A percentile compares a stretch with the other conserved stretches of the same genome.
Conservation (phyloP, 2,329 filamentous ascomycete genomes). For the Whalleya microplaca region DNA sequence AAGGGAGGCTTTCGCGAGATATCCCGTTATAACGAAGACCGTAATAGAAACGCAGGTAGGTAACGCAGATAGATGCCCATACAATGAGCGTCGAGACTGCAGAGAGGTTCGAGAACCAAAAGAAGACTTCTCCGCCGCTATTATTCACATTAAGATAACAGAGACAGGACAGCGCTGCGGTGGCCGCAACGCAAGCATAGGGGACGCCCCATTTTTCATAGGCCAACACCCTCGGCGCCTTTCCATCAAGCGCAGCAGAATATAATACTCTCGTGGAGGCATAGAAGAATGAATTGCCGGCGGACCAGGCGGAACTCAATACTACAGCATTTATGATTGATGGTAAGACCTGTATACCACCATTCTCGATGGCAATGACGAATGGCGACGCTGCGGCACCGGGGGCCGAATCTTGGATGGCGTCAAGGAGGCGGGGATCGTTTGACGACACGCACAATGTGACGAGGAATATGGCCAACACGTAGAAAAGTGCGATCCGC, state of each 20-base stretch:
- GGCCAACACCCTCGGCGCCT: constrained; percentile 54
- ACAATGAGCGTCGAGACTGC: constrained; percentile 73
- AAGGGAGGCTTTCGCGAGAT: constrained; percentile 65
- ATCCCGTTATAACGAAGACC: constrained; percentile 68
- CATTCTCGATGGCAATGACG: constrained; percentile 66
- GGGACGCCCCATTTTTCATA: constrained; percentile 64
- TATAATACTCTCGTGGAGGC: constrained; percentile 38
- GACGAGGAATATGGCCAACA: constrained; percentile 61
- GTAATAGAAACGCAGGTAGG: constrained; percentile 71
- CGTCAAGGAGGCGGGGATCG: constrained; percentile 38
- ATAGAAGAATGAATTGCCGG: constrained; percentile 40
- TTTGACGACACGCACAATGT: constrained; percentile 40
- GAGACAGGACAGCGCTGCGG: constrained; percentile 63
- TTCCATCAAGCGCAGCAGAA: constrained; percentile 54
- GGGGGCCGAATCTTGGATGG: constrained; percentile 30
- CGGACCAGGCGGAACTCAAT: constrained; percentile 46
- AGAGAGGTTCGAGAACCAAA: constrained; percentile 55
- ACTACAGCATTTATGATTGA: constrained; percentile 71
- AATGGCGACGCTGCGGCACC: constrained; percentile 55
- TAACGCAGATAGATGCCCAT: constrained; percentile 69
- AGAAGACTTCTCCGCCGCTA: constrained; percentile 46
- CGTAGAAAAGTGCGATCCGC: constrained; percentile 68
- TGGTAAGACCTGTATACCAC: constrained; percentile 63
- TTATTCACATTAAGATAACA: constrained; percentile 66
- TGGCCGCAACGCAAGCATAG: constrained; percentile 58